Evolutionary conservation across 179 eudicot species (phyloP), one percentile per base, ranked within the genome.

Genomic region (Spergularia azorica): DNA sequence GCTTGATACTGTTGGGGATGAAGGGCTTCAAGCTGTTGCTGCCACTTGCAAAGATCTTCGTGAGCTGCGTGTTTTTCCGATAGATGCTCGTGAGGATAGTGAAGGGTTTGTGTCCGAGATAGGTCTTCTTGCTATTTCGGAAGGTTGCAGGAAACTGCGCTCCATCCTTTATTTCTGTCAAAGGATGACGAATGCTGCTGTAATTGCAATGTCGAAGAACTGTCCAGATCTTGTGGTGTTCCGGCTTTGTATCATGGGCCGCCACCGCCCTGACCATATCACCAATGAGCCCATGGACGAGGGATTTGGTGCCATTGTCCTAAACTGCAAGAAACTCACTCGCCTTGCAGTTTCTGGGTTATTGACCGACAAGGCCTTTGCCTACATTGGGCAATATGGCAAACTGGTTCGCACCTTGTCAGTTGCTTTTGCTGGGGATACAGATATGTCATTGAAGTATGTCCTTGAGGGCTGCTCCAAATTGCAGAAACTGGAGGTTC

Each of bases 341-440:
- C 88, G 97, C 20, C 90, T 94, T 12, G 93, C 98, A 5, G 85
- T 89, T 26, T 94, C 97, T 43, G 98, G 98, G 50, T 71, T 94
- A 65, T 78, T 94, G 73, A 94, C 98, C 2, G 98, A 94, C 52
- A 78, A 61, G 75, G 94, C 90, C n/a, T 94, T 94, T 67, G 81
- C 72, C 58, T 92, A 89, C 77, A 90, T 94, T 46, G 97, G 98
- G 36, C 76, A 82, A 59, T 85, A 90, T 46, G 98, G 94, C 9
- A 90, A 88, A 74, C 63, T 89, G 78, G 89, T 92, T 41, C 87
- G 91, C 39, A 94, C 97, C 5, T 67, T 92, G 60, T 92, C 97
- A 0, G 89, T 95, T 81, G 97, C 97, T 9, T 95, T 95, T 89
- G 95, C 92, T n/a, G 98, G 97, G 66, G 87, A 90, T n/a, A 87